Conservation (phyloP, 140 eudicot genomes). For the Senecio squalidus region DNA sequence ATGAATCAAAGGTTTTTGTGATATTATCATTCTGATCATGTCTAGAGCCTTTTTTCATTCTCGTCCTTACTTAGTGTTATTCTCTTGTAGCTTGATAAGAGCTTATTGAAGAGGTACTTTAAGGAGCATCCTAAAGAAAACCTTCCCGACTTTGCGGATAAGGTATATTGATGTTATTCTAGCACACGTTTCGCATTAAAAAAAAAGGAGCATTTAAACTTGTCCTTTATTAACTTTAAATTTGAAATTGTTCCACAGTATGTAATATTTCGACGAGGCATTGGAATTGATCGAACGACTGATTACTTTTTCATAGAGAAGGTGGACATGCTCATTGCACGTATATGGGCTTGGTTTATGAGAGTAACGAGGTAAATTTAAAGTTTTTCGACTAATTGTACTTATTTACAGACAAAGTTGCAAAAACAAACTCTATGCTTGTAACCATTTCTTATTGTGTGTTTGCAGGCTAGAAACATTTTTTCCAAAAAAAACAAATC, state of each 20-base stretch:
- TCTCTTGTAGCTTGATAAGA: constrained; percentile 68
- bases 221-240: constrained; percentile 12
- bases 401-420: no score
- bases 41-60: not conserved
- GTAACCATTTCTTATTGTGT: not conserved
- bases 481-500: constrained; percentile 36
- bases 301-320: constrained; percentile 84
- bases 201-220: not conserved
- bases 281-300: constrained; percentile 86
- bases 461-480: constrained; percentile 49
- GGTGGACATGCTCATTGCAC: constrained; percentile 74
- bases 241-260: constrained; percentile 23
- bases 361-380: constrained; percentile 55
- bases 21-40: not conserved
- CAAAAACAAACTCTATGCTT: no score
- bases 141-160: constrained; percentile 90
- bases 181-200: not conserved
- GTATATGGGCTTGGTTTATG: constrained; percentile 75
- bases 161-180: constrained; percentile 62
- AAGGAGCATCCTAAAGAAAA: constrained; percentile 63
- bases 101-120: constrained; percentile 64
- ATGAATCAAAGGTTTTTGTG: constrained; percentile 76
- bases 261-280: constrained; percentile 86
- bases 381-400: not conserved
- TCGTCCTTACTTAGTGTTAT: not conserved